Evolutionary conservation across 2,329 filamentous ascomycete species (phyloP), one percentile per base, ranked within the genome.

Genomic region (Colletotrichum agaves): DNA sequence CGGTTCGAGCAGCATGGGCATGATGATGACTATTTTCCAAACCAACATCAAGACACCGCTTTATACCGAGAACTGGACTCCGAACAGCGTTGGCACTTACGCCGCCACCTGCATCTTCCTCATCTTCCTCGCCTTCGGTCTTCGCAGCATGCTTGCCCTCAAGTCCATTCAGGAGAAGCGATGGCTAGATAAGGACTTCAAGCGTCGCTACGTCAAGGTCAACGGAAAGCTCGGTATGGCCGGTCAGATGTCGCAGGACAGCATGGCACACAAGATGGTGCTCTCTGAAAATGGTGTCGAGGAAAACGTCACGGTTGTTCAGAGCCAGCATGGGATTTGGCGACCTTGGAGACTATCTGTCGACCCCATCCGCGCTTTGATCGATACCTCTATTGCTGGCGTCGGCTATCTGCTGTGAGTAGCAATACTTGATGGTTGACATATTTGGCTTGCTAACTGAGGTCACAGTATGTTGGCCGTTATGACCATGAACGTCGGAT

Each of bases 91-190:
- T 5, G 93, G 91, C 73, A 82, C 86, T 67, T 98, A 98, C 79
- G 93, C 93, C 2, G 95, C 89, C 63, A 97, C 93, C 31, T 97
- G 95, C 83, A 92, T 98, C 78, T 98, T 98, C 81, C 86, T 98
- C 67, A 90, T 97, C 76, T 73, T 91, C 49, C 89, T 98, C 58
- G 90, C 90, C 68, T 83, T 90, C 69, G 74, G 91, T 63, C 89
- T 91, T 75, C 91, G 94, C 59, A 80, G 84, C 19, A 83, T 97
- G 15, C 81, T 95, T 57, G 94, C 94, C 3, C 83, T 87, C 73
- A 93, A 93, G 76, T 88, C 81, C 80, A 88, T 82, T 78, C 86
- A 81, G 77, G 87, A 86, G 78, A 75, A 82, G 71, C 81, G 83
- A 49, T 97, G 93, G 90, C 80, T 91, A 52, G 89, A 92, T 76